Conservation (phyloP, 208 protist genomes). For the Trypanosoma grayi region DNA sequence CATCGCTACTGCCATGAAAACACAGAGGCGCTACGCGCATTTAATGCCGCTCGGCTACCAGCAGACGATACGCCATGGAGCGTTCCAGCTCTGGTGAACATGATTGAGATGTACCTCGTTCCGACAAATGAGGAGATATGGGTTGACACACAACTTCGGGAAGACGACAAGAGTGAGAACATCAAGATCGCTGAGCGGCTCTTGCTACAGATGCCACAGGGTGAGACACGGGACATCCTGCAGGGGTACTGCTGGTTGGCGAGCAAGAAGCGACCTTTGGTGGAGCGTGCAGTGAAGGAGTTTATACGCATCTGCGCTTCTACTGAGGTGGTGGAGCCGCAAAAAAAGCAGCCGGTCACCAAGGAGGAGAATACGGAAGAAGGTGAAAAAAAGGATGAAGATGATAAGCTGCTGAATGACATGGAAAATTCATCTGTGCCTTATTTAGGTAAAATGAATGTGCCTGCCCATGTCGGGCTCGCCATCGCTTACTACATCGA, state of each 20-base stretch:
- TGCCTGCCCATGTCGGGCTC: slow-evolving; percentile 69
- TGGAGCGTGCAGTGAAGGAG: slow-evolving; percentile 77
- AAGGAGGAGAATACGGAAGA: slow-evolving; percentile 22
- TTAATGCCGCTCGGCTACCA: slow-evolving; percentile 85
- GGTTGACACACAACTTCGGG: slow-evolving; percentile 38
- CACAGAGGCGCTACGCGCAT: slow-evolving; percentile 82
- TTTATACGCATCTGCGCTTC: slow-evolving; percentile 40
- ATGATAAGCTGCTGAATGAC: slow-evolving; percentile 35
- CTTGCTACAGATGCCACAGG: slow-evolving; percentile 67
- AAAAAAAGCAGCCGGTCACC: slow-evolving; percentile 4
- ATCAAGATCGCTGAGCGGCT: slow-evolving; percentile 79
- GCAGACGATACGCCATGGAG: slow-evolving; percentile 84
- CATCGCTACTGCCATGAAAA: slow-evolving; percentile 70
- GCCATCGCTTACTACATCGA: slow-evolving; percentile 66
- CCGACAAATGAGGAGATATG: slow-evolving; percentile 81
- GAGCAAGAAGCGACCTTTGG: slow-evolving; percentile 41
- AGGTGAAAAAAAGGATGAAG: slow-evolving; percentile 50
- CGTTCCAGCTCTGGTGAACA: slow-evolving; percentile 70
- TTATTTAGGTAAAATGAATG: slow-evolving; percentile 39
- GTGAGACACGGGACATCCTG: slow-evolving; percentile 64
- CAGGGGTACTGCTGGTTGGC: slow-evolving; percentile 77
- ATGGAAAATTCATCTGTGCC: slow-evolving; percentile 20
- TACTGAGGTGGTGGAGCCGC: not conserved
- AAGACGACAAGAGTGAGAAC: slow-evolving; percentile 68
- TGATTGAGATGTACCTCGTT: slow-evolving; percentile 95